Evolutionary conservation across 352 stramenopile genomes (phyloP).

Genomic region (Pythium angustatum): DNA sequence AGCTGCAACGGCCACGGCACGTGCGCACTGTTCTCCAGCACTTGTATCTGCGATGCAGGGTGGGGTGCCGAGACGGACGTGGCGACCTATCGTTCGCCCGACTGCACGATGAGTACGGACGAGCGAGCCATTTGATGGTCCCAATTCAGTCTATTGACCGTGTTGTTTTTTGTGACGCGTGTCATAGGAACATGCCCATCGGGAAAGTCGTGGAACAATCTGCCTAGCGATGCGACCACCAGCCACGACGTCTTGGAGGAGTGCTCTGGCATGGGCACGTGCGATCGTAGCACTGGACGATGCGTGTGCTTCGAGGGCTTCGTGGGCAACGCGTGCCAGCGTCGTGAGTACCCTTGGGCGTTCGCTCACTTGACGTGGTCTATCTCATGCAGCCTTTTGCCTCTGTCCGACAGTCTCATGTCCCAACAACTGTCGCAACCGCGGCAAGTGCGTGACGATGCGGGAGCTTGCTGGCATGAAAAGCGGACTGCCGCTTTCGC

Average conservation of each 20-base stretch:
- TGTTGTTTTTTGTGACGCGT: not conserved
- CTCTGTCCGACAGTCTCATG: slow-evolving; percentile 41
- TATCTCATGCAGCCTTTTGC: not conserved
- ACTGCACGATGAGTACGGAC: slow-evolving; percentile 72
- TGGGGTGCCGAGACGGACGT: slow-evolving; percentile 73
- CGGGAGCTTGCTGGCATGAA: slow-evolving; percentile 62
- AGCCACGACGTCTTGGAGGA: slow-evolving; percentile 59
- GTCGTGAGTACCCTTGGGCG: slow-evolving; percentile 37
- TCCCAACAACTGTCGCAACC: slow-evolving; percentile 70
- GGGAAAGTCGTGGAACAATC: slow-evolving; percentile 52
- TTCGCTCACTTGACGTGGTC: not conserved
- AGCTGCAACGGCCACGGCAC: slow-evolving; percentile 84
- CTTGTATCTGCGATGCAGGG: slow-evolving; percentile 59
- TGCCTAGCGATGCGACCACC: slow-evolving; percentile 40
- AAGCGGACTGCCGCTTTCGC: slow-evolving; percentile 67
- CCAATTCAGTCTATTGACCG: not conserved
- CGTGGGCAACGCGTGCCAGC: slow-evolving; percentile 77
- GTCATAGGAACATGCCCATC: slow-evolving; percentile 51
- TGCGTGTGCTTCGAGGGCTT: slow-evolving; percentile 88
- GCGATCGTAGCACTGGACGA: slow-evolving; percentile 63
- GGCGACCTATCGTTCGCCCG: slow-evolving; percentile 66
- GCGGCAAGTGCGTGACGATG: slow-evolving; percentile 84
- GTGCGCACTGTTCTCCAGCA: slow-evolving; percentile 68
- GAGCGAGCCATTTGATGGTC: not conserved
- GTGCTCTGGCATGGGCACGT: slow-evolving; percentile 88